phyloP scores from a whole-genome alignment of 495 filamentous ascomycete species.

The Tuber indicum region DNA sequence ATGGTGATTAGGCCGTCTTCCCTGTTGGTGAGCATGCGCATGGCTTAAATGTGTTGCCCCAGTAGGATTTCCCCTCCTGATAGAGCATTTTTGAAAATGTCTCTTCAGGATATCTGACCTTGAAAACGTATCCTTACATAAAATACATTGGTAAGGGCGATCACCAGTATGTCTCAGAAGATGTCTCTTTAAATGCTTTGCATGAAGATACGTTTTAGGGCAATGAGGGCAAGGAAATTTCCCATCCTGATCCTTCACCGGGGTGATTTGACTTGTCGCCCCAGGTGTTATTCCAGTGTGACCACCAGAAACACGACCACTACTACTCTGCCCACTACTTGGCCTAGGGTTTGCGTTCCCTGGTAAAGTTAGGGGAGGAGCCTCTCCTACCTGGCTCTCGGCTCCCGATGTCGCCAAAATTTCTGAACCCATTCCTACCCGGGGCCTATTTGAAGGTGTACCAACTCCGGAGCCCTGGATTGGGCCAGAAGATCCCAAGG shows the following conservation, averaged over 20 bases:
- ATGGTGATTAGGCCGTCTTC: conserved; percentile 55
- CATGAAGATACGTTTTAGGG: conserved; percentile 93
- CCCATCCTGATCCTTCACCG: conserved; percentile 87
- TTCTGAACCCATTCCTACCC: neutral
- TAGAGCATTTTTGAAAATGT: conserved; percentile 97
- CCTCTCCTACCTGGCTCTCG: neutral
- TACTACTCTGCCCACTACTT: conserved; percentile 61
- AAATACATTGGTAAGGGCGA: conserved; percentile 90
- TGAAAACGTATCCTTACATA: conserved; percentile 98
- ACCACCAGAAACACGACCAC: conserved; percentile 71
- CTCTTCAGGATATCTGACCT: conserved; percentile 96
- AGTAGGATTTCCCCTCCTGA: conserved; percentile 87
- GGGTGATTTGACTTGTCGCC: conserved; percentile 70
- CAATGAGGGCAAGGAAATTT: conserved; percentile 97
- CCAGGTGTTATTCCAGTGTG: conserved; percentile 54
- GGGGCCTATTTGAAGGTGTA: neutral
- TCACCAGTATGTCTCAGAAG: conserved; percentile 91
- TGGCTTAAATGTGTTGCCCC: conserved; percentile 87
- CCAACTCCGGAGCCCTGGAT: neutral
- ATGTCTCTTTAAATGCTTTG: conserved; percentile 96
- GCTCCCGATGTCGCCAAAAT: neutral
- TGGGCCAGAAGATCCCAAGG: conserved; percentile 1
- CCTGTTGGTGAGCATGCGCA: conserved; percentile 80
- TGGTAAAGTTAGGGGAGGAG: neutral
- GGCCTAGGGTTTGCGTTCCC: neutral